Conservation (phyloP, 73 alveolate genomes). For the Tetrahymena elliotti region DNA sequence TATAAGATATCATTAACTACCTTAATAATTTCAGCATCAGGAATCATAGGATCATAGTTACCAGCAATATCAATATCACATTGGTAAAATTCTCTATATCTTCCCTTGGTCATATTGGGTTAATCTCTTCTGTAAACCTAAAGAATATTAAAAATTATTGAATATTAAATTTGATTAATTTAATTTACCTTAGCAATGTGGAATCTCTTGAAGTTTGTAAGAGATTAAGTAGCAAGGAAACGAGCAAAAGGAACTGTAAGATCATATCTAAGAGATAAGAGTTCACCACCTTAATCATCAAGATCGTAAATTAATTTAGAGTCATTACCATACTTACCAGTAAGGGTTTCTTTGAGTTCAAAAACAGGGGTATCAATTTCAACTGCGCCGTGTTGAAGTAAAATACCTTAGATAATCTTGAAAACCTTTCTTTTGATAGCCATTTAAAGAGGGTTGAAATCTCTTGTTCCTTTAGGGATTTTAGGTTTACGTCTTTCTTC, state of each 20-base stretch:
- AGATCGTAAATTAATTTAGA: conserved; percentile 80
- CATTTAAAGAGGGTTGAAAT: conserved; percentile 80
- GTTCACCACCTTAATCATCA: conserved; percentile 93
- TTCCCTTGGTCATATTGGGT: conserved; percentile 87
- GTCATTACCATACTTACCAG: conserved; percentile 93
- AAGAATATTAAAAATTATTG: neutral
- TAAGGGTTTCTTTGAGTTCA: conserved; percentile 56
- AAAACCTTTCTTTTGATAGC: conserved; percentile 78
- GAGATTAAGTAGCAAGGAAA: conserved; percentile 60
- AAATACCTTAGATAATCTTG: conserved; percentile 58
- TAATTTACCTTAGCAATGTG: conserved; percentile 85
- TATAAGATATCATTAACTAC: conserved; percentile 52
- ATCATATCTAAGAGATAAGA: conserved; percentile 83
- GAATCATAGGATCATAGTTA: conserved; percentile 64
- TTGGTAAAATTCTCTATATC: conserved; percentile 91
- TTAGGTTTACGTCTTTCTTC: conserved; percentile 70
- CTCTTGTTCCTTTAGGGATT: conserved; percentile 87
- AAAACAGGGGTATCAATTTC: conserved; percentile 96
- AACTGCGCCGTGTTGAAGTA: conserved; percentile 86
- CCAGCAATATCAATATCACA: conserved; percentile 97
- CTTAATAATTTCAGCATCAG: conserved; percentile 87
- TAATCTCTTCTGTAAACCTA: conserved; percentile 86
- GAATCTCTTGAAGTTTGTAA: conserved; percentile 75
- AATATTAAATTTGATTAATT: neutral
- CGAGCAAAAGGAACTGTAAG: conserved; percentile 95